These are phyloP conservation scores for Cynara cardunculus DNA, from an alignment of 129 eudicot species.

Conservation along the genomic window DNA sequence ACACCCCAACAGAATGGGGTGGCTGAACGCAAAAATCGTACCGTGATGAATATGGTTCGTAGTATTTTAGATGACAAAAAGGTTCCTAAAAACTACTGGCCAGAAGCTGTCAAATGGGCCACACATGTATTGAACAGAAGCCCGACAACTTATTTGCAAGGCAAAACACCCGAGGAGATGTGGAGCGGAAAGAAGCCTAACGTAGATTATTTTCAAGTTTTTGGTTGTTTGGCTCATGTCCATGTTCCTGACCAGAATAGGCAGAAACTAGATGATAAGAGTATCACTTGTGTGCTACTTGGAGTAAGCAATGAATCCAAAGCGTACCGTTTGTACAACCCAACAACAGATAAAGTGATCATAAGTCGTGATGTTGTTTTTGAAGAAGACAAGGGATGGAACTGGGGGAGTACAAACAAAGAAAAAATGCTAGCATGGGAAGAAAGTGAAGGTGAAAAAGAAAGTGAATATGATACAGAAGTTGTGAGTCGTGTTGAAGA, in stretches of 20 bases:
- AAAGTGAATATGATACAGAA: not conserved
- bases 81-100: not conserved
- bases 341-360: not conserved
- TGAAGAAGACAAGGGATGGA: not conserved
- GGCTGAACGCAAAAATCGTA: not conserved
- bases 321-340: not conserved
- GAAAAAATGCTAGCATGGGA: not conserved
- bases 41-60: not conserved
- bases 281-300: not conserved
- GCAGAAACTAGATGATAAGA: not conserved
- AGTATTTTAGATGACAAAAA: not conserved
- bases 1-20: not conserved
- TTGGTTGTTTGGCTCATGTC: not conserved
- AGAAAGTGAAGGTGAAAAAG: not conserved
- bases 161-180: not conserved
- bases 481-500: not conserved
- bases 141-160: not conserved
- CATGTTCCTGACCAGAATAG: not conserved
- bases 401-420: not conserved
- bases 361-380: not conserved
- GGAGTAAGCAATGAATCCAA: not conserved
- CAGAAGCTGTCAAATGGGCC: not conserved
- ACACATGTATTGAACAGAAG: not conserved
- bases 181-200: not conserved
- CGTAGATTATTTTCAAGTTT: not conserved